These are phyloP conservation scores for Antitrichia curtipendula DNA, from an alignment of 225 moss, liverwort and hornwort species.

Conservation along the genomic window DNA sequence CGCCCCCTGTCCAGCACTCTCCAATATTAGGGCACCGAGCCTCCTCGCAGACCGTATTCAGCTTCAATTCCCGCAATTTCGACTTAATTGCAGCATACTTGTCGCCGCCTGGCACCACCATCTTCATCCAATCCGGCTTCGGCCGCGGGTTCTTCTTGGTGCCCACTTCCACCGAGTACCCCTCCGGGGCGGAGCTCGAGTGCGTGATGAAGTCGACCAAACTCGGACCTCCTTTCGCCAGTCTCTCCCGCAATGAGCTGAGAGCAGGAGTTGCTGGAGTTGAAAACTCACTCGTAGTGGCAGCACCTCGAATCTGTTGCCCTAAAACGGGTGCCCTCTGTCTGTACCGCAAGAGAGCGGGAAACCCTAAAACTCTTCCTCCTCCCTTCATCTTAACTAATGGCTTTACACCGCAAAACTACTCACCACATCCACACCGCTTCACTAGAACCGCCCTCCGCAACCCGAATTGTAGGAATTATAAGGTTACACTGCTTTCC, in stretches of 20 bases:
- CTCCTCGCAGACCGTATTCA: constrained; percentile 98
- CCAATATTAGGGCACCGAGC: constrained; percentile 97
- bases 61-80: constrained; percentile 77
- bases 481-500: background rate
- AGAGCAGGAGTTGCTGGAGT: constrained; percentile 31
- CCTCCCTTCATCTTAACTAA: constrained; percentile 25
- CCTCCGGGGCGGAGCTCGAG: constrained; percentile 46
- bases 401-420: background rate
- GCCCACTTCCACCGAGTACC: constrained; percentile 93
- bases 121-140: constrained; percentile 94
- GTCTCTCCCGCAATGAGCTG: constrained; percentile 53
- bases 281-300: constrained; percentile 1
- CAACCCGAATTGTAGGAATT: background rate
- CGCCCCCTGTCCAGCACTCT: constrained; percentile 97
- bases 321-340: constrained; percentile 4
- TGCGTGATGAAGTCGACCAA: constrained; percentile 64
- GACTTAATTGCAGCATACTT: constrained; percentile 84
- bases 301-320: constrained; percentile 16
- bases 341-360: constrained; percentile 7
- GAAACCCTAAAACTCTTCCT: constrained; percentile 20
- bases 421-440: background rate
- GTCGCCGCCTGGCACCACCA: constrained; percentile 85
- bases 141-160: constrained; percentile 75
- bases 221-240: constrained; percentile 57
- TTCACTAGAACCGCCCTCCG: background rate